phyloP scores from a whole-genome alignment of 768 basidiomycete genomes.

The Termitomyces eurrhizus region DNA sequence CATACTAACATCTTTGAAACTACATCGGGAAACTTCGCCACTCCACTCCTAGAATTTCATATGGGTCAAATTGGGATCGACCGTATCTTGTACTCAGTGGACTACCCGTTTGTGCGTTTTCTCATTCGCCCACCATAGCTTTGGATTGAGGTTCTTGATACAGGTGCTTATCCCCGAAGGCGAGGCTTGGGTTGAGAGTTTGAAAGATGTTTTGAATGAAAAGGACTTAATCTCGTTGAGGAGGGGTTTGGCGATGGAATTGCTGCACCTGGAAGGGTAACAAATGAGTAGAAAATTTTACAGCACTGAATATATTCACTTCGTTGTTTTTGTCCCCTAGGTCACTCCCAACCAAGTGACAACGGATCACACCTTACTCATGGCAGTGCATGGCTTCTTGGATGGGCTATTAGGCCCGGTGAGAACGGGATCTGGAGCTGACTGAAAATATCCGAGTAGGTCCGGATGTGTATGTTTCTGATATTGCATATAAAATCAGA shows the following conservation, averaged over 20 bases:
- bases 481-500: too few species aligned
- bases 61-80: conserved; percentile 35
- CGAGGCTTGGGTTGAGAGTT: conserved; percentile 22
- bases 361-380: too few species aligned
- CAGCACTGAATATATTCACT: neutral
- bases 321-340: neutral
- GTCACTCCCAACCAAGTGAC: neutral
- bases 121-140: neutral
- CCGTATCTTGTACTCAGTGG: conserved; percentile 38
- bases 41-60: conserved; percentile 36
- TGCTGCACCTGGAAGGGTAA: conserved; percentile 25
- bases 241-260: conserved; percentile 24
- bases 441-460: too few species aligned
- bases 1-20: conserved; percentile 37
- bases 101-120: conserved; percentile 30
- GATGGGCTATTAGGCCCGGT: too few species aligned
- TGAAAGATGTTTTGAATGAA: conserved; percentile 17
- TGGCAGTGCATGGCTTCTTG: too few species aligned
- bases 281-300: neutral
- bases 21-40: conserved; percentile 37
- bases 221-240: conserved; percentile 22
- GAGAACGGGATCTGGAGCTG: too few species aligned
- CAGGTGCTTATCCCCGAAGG: conserved; percentile 20
- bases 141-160: neutral
- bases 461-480: too few species aligned